Base-by-base conservation (phyloP, 1,139 yeast genomes). In the Wickerhamomyces sp. region DNA sequence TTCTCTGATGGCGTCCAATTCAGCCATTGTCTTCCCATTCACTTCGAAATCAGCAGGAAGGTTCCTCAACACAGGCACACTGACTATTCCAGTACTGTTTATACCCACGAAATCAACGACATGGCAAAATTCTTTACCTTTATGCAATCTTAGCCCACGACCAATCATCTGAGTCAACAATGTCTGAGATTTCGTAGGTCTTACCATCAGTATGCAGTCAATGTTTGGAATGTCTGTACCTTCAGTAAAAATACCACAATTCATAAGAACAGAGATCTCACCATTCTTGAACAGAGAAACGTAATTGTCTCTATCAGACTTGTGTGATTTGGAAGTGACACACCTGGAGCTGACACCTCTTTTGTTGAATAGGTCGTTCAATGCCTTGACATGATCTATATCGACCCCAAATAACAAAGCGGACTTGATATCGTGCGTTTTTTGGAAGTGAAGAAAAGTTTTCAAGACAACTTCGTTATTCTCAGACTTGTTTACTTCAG, bases 141-240 rank as follows among this genome's bases (percentile, higher is more conserved):
- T 61, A 49, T 77, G 75, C 20, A 75, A 51, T 28, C 97, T 61
- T 34, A 91, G 61, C 0, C 97, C 97, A 41, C 97, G 68, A 1
- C 98, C 98, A 18, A 89, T 72, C 96, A 89, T 89, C 54, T 89
- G 98, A 14, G 78, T 71, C 30, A 87, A 58, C 31, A 88, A 60
- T 0, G 84, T 75, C 23, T 78, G 62, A 1, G 96, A 87, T 40
- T 70, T 70, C 0, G 96, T 85, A 1, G 96, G 96, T 27, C 96
- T 63, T 5, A 87, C 84, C 23, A 89, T 61, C 31, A 89, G 64
- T 8, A 89, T 62, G 19, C 88, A 80, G 54, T 89, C 97, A 38
- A 89, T 83, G 44, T 81, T 80, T 3, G 97, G 97, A 16, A 89
- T 80, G 59, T 89, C 97, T 0, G 97, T 87, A 0, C 98, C 98